Base-by-base conservation (phyloP, 805 yeast genomes). In the Kodamaea laetipori region DNA sequence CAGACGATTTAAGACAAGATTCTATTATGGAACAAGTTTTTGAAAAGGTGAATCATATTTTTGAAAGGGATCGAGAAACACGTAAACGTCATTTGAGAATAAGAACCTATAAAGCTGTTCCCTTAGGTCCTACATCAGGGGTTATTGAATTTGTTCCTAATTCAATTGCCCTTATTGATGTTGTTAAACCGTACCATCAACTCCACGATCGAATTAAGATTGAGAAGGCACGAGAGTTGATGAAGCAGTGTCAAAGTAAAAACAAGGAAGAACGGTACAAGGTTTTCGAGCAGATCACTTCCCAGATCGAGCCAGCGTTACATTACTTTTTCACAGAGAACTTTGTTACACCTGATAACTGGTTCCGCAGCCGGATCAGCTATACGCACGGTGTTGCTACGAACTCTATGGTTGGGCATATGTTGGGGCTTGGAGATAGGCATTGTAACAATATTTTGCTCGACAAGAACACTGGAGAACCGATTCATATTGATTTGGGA, bases 11-110 rank as follows among this genome's bases (percentile, higher is more conserved):
- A 41, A 70, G 98, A 40, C 99, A 95, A 64, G 99, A 94, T 65
- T 86, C 96, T 0, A 88, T 94, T 44, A 95, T 94, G 99, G 95
- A 92, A 60, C 98, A 94, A 59, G 98, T 92, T 1, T 94, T 95
- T 61, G 84, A 77, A 15, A 87, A 90, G 55, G 96, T 90, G 11
- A 90, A 90, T 56, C 63, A 70, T 10, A 76, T 89, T 27, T 73
- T 92, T 43, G 60, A 53, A 8, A 67, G 67, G 17, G 81, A 86
- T 55, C 72, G 73, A 41, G 78, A 77, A 24, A 73, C 92, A 0
- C 60, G 81, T 18, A 73, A 66, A 39, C 61, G 90, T n/a, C 63
- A 69, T 1, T 66, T 92, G 45, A 69, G 76, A 3, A 77, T 94
- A 1, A 66, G 96, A 38, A 90, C 97, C 0, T 94, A 94, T 63